phyloP scores from a whole-genome alignment of 2,329 filamentous ascomycete genomes.

The Colletotrichum viniferum region DNA sequence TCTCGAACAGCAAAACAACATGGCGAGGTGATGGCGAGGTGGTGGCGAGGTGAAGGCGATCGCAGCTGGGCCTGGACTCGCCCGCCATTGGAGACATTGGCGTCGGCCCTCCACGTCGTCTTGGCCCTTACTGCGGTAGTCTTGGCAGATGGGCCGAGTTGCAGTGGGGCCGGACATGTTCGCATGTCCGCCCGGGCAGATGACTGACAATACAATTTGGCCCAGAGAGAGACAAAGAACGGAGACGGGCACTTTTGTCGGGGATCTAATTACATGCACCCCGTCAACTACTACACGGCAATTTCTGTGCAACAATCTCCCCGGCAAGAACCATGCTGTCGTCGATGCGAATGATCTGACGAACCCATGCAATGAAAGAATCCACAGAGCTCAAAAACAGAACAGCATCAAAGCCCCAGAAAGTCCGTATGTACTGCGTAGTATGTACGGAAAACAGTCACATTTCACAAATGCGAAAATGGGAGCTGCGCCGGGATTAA shows the following conservation, averaged over 20 bases:
- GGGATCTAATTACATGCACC: conserved; percentile 10
- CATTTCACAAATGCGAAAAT: too few relatives aligned
- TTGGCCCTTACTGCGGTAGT: neutral
- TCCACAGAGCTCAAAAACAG: too few relatives aligned
- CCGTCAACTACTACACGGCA: conserved; percentile 17
- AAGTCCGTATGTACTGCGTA: too few relatives aligned
- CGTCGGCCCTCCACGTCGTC: neutral
- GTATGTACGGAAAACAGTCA: too few relatives aligned
- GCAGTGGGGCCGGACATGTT: neutral
- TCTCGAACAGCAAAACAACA: too few relatives aligned
- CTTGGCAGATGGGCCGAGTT: neutral
- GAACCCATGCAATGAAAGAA: too few relatives aligned
- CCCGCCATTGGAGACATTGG: neutral
- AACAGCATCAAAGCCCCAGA: too few relatives aligned
- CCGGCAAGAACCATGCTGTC: neutral
- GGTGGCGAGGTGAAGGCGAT: too few relatives aligned
- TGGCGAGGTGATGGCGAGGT: too few relatives aligned
- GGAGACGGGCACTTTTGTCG: conserved; percentile 18
- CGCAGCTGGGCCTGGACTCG: too few relatives aligned
- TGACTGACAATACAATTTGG: neutral
- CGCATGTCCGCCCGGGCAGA: neutral
- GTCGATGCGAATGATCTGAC: neutral
- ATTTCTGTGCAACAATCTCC: conserved; percentile 3
- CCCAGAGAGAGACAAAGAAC: neutral
- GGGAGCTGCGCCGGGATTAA: conserved; percentile 4